These are phyloP conservation scores for Phoma sp. DNA, from an alignment of 2,329 filamentous ascomycete species.

Conservation along the genomic window DNA sequence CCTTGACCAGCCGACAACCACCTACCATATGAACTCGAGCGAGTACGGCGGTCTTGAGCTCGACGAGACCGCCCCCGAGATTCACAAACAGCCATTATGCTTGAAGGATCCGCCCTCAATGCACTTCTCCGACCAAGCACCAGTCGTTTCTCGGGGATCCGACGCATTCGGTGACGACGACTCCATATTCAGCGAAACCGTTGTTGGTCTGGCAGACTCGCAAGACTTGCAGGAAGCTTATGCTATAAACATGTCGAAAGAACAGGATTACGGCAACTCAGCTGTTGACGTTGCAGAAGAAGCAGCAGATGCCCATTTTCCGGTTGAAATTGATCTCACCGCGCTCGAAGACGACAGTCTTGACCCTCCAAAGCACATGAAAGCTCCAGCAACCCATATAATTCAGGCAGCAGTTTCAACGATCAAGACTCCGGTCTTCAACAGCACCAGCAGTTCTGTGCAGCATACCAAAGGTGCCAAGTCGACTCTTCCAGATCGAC, in stretches of 20 bases:
- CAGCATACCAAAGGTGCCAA: neutral
- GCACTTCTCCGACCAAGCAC: neutral
- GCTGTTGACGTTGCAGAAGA: slow-evolving; percentile 9
- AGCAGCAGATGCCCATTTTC: slow-evolving; percentile 14
- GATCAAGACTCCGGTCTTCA: neutral
- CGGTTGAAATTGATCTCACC: neutral
- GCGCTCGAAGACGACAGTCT: neutral
- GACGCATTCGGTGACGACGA: slow-evolving; percentile 40
- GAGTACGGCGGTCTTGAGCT: slow-evolving; percentile 38
- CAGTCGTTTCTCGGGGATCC: slow-evolving; percentile 12
- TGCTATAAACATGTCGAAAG: neutral
- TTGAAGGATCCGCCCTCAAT: neutral
- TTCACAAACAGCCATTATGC: neutral
- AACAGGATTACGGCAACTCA: neutral
- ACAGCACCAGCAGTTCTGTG: slow-evolving; percentile 2
- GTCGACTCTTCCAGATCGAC: neutral
- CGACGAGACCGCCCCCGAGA: slow-evolving; percentile 17
- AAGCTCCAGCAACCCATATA: neutral
- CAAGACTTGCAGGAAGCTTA: slow-evolving; percentile 18
- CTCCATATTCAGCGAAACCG: slow-evolving; percentile 38
- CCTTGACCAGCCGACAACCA: slow-evolving; percentile 3
- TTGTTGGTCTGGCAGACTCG: slow-evolving; percentile 43
- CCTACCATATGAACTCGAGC: slow-evolving; percentile 23
- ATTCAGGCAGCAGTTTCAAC: too few species aligned
- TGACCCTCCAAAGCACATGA: neutral